Conservation (phyloP, 1,139 yeast genomes). For the Magnusiomyces suaveolens region DNA sequence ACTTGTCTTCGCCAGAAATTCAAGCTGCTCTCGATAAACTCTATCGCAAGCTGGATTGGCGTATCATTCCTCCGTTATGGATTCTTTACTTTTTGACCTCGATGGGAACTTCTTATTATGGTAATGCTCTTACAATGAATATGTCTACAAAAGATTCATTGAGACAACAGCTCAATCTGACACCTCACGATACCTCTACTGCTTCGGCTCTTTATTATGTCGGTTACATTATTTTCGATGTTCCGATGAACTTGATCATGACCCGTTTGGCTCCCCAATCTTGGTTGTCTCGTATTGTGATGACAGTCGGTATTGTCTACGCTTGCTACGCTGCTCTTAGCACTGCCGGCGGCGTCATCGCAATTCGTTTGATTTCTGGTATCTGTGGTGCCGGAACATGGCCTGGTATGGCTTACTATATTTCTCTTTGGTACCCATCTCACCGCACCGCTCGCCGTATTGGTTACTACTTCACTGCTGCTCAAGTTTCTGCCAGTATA, state of each 20-base stretch:
- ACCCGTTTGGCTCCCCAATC: constrained; percentile 76
- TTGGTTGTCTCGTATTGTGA: constrained; percentile 72
- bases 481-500: constrained; percentile 77
- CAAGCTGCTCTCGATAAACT: constrained; percentile 44
- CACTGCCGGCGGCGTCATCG: constrained; percentile 52
- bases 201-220: constrained; percentile 79
- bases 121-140: constrained; percentile 78
- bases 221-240: constrained; percentile 73
- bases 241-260: constrained; percentile 81
- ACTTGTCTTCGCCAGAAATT: constrained; percentile 10
- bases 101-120: constrained; percentile 69
- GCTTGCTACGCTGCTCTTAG: constrained; percentile 56
- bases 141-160: constrained; percentile 53
- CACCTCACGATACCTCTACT: constrained; percentile 51
- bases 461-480: constrained; percentile 86
- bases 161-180: constrained; percentile 42
- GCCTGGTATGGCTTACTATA: constrained; percentile 87
- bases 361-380: constrained; percentile 66
- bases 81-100: constrained; percentile 67
- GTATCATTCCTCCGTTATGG: constrained; percentile 83
- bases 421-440: constrained; percentile 79
- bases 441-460: constrained; percentile 68
- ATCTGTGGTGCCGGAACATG: constrained; percentile 83
- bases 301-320: constrained; percentile 68
- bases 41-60: constrained; percentile 54